phyloP scores from a whole-genome alignment of 2,329 filamentous ascomycete species.

The Ophiostoma montium region DNA sequence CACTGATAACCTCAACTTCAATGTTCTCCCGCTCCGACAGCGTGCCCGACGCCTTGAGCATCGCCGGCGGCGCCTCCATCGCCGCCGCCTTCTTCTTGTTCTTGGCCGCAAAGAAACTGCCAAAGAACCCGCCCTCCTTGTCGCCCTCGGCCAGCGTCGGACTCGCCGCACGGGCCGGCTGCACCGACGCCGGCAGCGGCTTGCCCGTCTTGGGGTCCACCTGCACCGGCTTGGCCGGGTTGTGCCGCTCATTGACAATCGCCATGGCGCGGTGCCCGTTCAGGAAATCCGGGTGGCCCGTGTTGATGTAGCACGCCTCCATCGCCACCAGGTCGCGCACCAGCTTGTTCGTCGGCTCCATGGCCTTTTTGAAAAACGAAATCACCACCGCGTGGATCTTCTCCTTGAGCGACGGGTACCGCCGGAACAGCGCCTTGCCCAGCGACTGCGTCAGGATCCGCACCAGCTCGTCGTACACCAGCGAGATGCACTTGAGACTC shows the following conservation, averaged over 20 bases:
- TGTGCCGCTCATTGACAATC: slow-evolving; percentile 88
- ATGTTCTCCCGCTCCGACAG: slow-evolving; percentile 88
- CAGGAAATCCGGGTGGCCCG: slow-evolving; percentile 92
- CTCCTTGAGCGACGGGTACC: slow-evolving; percentile 91
- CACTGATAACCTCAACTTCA: slow-evolving; percentile 88
- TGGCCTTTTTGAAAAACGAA: slow-evolving; percentile 90
- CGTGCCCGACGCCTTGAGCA: slow-evolving; percentile 84
- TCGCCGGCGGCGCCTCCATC: slow-evolving; percentile 90
- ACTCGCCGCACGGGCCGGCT: slow-evolving; percentile 60
- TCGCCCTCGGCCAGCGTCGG: slow-evolving; percentile 47
- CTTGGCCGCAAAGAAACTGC: slow-evolving; percentile 96
- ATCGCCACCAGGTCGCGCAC: slow-evolving; percentile 85
- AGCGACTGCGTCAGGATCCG: slow-evolving; percentile 86
- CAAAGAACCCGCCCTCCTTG: slow-evolving; percentile 75
- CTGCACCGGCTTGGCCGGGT: slow-evolving; percentile 69
- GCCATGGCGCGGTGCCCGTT: slow-evolving; percentile 97
- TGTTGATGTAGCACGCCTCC: slow-evolving; percentile 97
- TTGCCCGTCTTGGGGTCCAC: slow-evolving; percentile 98
- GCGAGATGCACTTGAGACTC: slow-evolving; percentile 89
- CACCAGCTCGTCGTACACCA: slow-evolving; percentile 95
- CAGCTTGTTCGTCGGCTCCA: slow-evolving; percentile 96
- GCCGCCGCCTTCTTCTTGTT: slow-evolving; percentile 99
- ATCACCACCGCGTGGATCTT: slow-evolving; percentile 92
- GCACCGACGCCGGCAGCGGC: slow-evolving; percentile 51
- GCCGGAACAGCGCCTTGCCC: slow-evolving; percentile 74